Evolutionary conservation across 2,329 filamentous ascomycete species (phyloP).

Genomic region (Tolypocladium amazonense): DNA sequence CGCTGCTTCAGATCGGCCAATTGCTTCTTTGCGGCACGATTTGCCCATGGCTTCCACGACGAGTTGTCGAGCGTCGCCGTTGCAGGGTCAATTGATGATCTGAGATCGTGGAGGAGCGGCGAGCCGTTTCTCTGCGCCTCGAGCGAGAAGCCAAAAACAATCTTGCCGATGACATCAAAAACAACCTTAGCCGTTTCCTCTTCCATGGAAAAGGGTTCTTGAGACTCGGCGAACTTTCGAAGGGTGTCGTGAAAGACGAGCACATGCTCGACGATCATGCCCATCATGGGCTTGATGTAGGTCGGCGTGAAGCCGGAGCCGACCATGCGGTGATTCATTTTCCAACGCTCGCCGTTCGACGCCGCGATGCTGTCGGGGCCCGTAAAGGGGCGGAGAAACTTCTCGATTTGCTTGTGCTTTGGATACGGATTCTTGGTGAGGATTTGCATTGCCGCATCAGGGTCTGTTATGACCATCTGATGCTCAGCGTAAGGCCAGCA

Average conservation of each 20-base stretch:
- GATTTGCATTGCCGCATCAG: conserved; percentile 11
- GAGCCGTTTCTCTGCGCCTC: conserved; percentile 7
- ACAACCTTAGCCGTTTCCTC: conserved; percentile 9
- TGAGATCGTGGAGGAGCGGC: conserved; percentile 5
- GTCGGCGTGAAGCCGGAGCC: conserved; percentile 11
- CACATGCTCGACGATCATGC: conserved; percentile 7
- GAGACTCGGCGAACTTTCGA: conserved; percentile 7
- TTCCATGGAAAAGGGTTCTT: conserved; percentile 8
- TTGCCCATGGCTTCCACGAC: not conserved
- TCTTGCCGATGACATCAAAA: conserved; percentile 10
- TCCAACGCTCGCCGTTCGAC: conserved; percentile 13
- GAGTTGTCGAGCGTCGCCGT: not conserved
- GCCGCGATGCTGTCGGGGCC: conserved; percentile 10
- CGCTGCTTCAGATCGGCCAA: not conserved
- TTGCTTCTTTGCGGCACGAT: not conserved
- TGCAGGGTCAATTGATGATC: conserved; percentile 3
- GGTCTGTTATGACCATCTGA: conserved; percentile 12
- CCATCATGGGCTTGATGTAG: conserved; percentile 11
- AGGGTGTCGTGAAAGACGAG: conserved; percentile 1
- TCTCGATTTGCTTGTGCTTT: conserved; percentile 7
- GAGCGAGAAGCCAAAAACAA: conserved; percentile 8
- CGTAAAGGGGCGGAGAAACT: conserved; percentile 6
- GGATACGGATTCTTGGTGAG: conserved; percentile 10
- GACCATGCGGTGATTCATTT: conserved; percentile 13
- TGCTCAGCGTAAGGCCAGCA: conserved; percentile 12